A percentile compares a stretch with the other conserved stretches of the same genome.
Evolutionary conservation across 768 basidiomycete genomes (phyloP).

Genomic region (Mycena vulgaris): DNA sequence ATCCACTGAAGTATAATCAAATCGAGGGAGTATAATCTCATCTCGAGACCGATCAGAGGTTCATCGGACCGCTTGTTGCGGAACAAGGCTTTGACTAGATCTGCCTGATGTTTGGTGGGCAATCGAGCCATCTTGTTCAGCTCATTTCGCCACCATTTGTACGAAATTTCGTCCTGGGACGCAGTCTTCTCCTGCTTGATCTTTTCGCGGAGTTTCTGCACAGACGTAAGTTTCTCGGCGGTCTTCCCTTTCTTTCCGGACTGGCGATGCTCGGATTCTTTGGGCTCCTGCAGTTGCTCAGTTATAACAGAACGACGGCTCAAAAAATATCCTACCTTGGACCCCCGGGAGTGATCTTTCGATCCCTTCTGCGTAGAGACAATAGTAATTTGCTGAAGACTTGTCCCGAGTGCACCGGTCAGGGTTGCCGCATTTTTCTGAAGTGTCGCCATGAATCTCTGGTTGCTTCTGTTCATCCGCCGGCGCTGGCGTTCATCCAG

Average conservation of each 20-base stretch:
- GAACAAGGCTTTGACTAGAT: constrained; percentile 53
- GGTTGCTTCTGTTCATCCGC: constrained; percentile 60
- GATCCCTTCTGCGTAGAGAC: constrained; percentile 45
- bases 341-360: neutral
- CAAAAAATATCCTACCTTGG: constrained; percentile 1
- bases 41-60: constrained; percentile 63
- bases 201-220: constrained; percentile 59
- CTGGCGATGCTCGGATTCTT: neutral
- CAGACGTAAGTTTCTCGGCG: constrained; percentile 31
- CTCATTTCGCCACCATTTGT: constrained; percentile 69
- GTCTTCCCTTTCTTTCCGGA: neutral
- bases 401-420: constrained; percentile 72
- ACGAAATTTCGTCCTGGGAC: constrained; percentile 55
- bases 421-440: constrained; percentile 74
- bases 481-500: constrained; percentile 53
- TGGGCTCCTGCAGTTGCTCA: constrained; percentile 3
- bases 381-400: constrained; percentile 70
- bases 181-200: constrained; percentile 63
- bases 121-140: constrained; percentile 57
- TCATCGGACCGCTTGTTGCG: constrained; percentile 63
- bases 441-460: constrained; percentile 70
- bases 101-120: constrained; percentile 50
- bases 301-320: neutral
- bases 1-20: constrained; percentile 69
- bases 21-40: constrained; percentile 67